Evolutionary conservation across 2,329 filamentous ascomycete species (phyloP).

Genomic region (Fusarium sp.): DNA sequence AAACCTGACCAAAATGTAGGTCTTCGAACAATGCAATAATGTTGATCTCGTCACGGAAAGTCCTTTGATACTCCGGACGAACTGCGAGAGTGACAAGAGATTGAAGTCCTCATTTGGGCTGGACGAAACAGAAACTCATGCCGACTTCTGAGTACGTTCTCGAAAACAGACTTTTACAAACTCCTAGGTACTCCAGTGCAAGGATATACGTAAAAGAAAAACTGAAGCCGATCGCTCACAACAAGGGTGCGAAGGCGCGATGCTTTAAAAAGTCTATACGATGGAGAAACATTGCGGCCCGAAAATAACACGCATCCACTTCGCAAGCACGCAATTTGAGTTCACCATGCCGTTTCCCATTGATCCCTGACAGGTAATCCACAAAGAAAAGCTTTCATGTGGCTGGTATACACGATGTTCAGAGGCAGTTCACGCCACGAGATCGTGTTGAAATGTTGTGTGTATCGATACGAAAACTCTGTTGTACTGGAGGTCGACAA

Average conservation of each 20-base stretch:
- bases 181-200: too few relatives aligned
- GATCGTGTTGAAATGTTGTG: background rate
- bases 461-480: background rate
- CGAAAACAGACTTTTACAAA: too few relatives aligned
- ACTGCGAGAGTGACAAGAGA: background rate
- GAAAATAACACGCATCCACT: slow-evolving; percentile 11
- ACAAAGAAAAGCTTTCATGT: background rate
- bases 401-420: background rate
- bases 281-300: slow-evolving; percentile 16
- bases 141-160: background rate
- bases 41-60: too few relatives aligned
- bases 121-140: background rate
- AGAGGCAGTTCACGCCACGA: background rate
- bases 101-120: background rate
- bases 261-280: slow-evolving; percentile 28
- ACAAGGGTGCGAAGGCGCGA: slow-evolving; percentile 23
- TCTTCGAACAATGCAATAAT: background rate
- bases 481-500: background rate
- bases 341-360: slow-evolving; percentile 10
- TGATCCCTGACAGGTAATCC: background rate
- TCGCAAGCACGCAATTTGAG: slow-evolving; percentile 28
- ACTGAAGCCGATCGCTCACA: background rate
- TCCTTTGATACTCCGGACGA: background rate
- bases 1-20: background rate
- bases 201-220: slow-evolving; percentile 10